These are phyloP conservation scores for Scleroderma citrinum DNA, from an alignment of 768 basidiomycete genomes.

Conservation along the genomic window DNA sequence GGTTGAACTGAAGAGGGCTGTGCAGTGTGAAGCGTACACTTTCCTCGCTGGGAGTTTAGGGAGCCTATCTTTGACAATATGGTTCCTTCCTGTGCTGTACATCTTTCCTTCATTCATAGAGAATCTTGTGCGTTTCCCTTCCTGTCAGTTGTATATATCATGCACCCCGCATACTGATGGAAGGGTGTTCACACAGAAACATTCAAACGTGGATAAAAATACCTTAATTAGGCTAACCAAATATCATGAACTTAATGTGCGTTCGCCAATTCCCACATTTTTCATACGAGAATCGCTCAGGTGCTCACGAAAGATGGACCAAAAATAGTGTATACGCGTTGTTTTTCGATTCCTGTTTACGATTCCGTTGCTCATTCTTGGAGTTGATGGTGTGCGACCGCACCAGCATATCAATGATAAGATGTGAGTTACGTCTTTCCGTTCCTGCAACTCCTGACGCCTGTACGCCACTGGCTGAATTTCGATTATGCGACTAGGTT, in stretches of 20 bases:
- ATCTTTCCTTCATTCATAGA: constrained; percentile 61
- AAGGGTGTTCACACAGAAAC: constrained; percentile 34
- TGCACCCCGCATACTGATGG: background rate
- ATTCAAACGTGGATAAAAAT: constrained; percentile 54
- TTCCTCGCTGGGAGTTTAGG: constrained; percentile 67
- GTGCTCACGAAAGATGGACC: background rate
- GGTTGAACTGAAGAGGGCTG: constrained; percentile 7
- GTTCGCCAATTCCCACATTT: constrained; percentile 18
- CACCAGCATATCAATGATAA: constrained; percentile 62
- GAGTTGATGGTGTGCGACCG: constrained; percentile 59
- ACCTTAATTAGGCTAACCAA: constrained; percentile 71
- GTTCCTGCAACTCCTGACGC: background rate
- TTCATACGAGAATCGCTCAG: too few relatives aligned
- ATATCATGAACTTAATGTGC: constrained; percentile 77
- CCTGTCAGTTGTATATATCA: background rate
- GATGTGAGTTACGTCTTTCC: constrained; percentile 37
- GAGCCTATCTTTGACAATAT: constrained; percentile 63
- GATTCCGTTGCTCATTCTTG: constrained; percentile 58
- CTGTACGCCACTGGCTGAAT: background rate
- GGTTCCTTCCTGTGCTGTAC: constrained; percentile 70
- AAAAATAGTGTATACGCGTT: constrained; percentile 55
- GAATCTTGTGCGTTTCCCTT: constrained; percentile 44
- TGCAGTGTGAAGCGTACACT: constrained; percentile 62
- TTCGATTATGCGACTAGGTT: constrained; percentile 18
- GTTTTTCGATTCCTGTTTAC: constrained; percentile 71